Conservation (phyloP, 192 early-diverging fungal genomes). For the Gonapodya sp. region DNA sequence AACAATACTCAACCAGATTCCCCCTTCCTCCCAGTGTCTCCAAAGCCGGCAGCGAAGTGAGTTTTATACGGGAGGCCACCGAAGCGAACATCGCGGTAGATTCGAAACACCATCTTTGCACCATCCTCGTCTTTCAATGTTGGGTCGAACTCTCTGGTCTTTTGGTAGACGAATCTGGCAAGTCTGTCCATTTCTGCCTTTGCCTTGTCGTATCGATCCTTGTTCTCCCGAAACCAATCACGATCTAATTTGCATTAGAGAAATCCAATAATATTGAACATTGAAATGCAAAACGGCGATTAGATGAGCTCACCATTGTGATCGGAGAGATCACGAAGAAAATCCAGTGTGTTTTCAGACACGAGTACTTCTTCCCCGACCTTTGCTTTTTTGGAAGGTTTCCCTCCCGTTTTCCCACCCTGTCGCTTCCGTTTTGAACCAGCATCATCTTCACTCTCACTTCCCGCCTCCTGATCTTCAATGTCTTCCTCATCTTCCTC, state of each 20-base stretch:
- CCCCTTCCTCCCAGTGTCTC: background rate
- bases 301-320: no score
- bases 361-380: no score
- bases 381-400: no score
- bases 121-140: slow-evolving; percentile 29
- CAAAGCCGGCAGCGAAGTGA: slow-evolving; percentile 17
- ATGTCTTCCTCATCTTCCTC: no score
- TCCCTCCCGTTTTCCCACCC: no score
- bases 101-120: slow-evolving; percentile 30
- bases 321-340: no score
- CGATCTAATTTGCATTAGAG: slow-evolving; percentile 44
- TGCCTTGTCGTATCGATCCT: slow-evolving; percentile 23
- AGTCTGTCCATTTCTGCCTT: slow-evolving; percentile 38
- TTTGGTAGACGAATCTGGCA: slow-evolving; percentile 27
- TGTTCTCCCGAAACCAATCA: slow-evolving; percentile 31
- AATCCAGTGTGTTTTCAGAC: no score
- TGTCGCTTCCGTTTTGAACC: no score
- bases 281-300: no score
- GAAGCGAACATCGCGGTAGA: slow-evolving; percentile 51
- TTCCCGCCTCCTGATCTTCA: no score
- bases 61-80: slow-evolving; percentile 47
- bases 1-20: background rate
- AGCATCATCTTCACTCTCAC: no score
- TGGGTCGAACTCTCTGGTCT: slow-evolving; percentile 29
- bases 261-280: no score